Percentiles rank a stretch among this genome's conserved stretches.
phyloP scores from a whole-genome alignment of 2,329 filamentous ascomycete species.

The Zalaria obscura region DNA sequence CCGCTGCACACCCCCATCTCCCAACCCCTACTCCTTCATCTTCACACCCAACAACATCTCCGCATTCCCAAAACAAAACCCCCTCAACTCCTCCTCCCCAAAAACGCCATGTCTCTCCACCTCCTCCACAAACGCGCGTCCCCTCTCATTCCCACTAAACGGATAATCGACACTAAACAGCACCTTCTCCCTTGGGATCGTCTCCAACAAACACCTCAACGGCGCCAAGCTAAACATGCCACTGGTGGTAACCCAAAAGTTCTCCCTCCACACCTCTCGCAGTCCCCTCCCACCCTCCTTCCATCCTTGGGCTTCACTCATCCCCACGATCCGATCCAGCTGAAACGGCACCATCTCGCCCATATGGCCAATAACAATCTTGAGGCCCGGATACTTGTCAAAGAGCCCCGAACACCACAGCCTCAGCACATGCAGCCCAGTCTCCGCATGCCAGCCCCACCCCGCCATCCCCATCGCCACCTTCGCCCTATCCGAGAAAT shows the following conservation, averaged over 20 bases:
- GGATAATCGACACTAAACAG: conserved; percentile 48
- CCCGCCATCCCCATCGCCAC: conserved; percentile 25
- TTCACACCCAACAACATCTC: conserved; percentile 29
- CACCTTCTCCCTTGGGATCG: conserved; percentile 31
- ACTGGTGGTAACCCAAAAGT: conserved; percentile 46
- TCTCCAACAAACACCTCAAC: conserved; percentile 26
- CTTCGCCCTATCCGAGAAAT: conserved; percentile 18
- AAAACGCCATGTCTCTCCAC: conserved; percentile 37
- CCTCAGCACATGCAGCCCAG: conserved; percentile 33
- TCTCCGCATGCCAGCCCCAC: conserved; percentile 38
- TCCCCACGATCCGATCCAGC: conserved; percentile 31
- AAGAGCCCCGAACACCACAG: conserved; percentile 41
- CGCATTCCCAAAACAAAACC: conserved; percentile 37
- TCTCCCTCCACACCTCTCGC: conserved; percentile 27
- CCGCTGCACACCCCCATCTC: too few species aligned
- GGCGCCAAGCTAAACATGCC: conserved; percentile 41
- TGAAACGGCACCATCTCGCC: conserved; percentile 45
- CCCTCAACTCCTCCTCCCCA: conserved; percentile 32
- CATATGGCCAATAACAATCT: conserved; percentile 43
- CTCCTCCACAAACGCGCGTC: conserved; percentile 35
- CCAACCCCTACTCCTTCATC: conserved; percentile 1
- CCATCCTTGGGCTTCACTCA: conserved; percentile 14
- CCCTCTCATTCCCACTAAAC: conserved; percentile 37
- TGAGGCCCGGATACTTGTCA: conserved; percentile 38
- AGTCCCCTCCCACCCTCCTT: conserved; percentile 24